A percentile compares a stretch with the other conserved stretches of the same genome.
Conservation (phyloP, 345 rosid species). For the Carallia brachiata region DNA sequence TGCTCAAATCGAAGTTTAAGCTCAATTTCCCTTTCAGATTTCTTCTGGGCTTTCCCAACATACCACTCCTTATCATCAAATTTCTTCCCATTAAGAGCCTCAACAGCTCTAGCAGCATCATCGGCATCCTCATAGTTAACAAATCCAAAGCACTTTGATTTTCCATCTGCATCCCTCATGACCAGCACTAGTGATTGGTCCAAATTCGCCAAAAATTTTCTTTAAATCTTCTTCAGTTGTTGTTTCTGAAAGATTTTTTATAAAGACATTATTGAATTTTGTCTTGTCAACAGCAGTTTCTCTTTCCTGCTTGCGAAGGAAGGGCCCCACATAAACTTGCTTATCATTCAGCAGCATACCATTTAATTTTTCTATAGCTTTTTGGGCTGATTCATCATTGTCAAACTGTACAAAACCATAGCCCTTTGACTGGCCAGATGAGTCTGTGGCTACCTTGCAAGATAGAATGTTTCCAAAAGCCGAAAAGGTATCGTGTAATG, state of each 20-base stretch:
- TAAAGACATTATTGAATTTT: conserved; percentile 82
- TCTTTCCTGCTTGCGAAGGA: conserved; percentile 92
- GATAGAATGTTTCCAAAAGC: conserved; percentile 79
- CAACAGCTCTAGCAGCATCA: conserved; percentile 88
- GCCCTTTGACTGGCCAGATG: conserved; percentile 84
- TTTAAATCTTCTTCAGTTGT: conserved; percentile 76
- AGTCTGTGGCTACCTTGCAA: conserved; percentile 88
- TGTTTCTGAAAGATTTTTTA: conserved; percentile 74
- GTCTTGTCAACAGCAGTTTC: conserved; percentile 46
- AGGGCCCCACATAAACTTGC: conserved; percentile 93
- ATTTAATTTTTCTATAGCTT: conserved; percentile 73
- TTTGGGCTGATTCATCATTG: conserved; percentile 70
- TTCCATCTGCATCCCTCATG: conserved; percentile 82
- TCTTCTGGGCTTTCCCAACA: conserved; percentile 92
- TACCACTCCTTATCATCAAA: conserved; percentile 86
- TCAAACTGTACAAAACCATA: conserved; percentile 95
- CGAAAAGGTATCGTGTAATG: conserved; percentile 83
- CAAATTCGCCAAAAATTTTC: conserved; percentile 70
- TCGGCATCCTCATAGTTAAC: conserved; percentile 85
- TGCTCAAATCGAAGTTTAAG: conserved; percentile 68
- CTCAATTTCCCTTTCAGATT: conserved; percentile 78
- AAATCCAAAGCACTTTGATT: conserved; percentile 89
- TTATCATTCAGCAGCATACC: conserved; percentile 95
- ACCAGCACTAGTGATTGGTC: conserved; percentile 78
- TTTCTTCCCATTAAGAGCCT: conserved; percentile 73